Evolutionary conservation across 805 yeast species (phyloP), one percentile per base, ranked within the genome.

Genomic region (Starmerella kuoi): DNA sequence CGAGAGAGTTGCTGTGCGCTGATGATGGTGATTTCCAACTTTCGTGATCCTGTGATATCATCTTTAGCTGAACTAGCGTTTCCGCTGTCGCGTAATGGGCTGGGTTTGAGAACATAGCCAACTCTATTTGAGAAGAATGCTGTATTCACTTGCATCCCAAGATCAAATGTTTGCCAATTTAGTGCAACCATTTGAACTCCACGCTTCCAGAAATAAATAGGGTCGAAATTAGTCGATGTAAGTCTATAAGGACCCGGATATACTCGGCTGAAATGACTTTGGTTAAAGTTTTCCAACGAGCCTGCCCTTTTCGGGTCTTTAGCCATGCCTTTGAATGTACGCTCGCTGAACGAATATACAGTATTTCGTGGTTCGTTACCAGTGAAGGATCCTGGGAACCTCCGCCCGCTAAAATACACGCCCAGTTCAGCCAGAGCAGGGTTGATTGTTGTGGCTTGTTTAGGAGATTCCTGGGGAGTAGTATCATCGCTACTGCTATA

Each of bases 141-240:
- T 48, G 81, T 81, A 58, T 86, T 87, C 9, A 91, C 55, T 56
- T 86, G 95, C 56, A 87, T 88, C 0, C 96, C 95, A 15, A 76
- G 45, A 56, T 91, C 98, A 57, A 74, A 79, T 0, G 91, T 79
- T 60, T 88, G 98, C 96, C 96, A 88, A 57, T 88, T 91, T 0
- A 95, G 78, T 0, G 98, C 97, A 4, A 83, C 97, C 85, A 91
- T 74, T 56, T 91, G 98, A 9, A 72, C 79, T 1, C 99, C 99
- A 36, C 71, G 65, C 38, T 68, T 68, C 98, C 99, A 91, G 55
- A 74, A 85, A 1, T 61, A 59, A 2, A 83, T 61, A 0, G 98
- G 97, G 34, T 71, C 72, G 56, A 84, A 87, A 55, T 91, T 91
- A 2, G 82, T 69, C 1, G 95, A 85, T 40, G 68, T 77, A 48